These are phyloP conservation scores for Gymnopilus junonius DNA, from an alignment of 768 basidiomycete genomes.

Conservation along the genomic window DNA sequence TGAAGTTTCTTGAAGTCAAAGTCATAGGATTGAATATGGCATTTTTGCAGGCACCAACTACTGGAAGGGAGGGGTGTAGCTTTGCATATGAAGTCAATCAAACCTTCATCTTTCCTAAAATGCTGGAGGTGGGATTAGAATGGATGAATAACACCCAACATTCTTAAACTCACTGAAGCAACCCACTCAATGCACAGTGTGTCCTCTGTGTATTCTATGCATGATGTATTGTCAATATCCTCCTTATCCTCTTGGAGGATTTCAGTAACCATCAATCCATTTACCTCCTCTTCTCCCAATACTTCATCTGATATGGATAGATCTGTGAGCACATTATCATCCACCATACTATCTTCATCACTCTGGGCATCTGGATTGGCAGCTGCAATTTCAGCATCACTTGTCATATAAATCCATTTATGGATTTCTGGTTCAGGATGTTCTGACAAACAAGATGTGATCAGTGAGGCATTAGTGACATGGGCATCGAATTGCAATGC, in stretches of 20 bases:
- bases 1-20: neutral
- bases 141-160: neutral
- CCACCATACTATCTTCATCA: no score
- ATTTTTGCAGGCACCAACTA: no score
- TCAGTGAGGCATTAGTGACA: neutral
- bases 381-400: neutral
- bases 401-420: neutral
- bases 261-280: neutral
- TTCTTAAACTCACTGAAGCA: neutral
- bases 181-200: neutral
- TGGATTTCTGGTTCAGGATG: neutral
- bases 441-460: neutral
- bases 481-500: neutral
- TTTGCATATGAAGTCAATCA: neutral
- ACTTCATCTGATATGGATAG: no score
- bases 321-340: no score
- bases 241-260: neutral
- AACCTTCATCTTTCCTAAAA: neutral
- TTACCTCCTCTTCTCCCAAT: neutral
- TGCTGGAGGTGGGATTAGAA: neutral
- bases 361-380: no score
- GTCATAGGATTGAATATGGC: no score
- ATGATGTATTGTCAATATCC: neutral
- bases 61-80: neutral
- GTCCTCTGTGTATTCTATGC: neutral